Evolutionary conservation across 345 rosid species (phyloP), one percentile per base, ranked within the genome.

Genomic region (Microcos paniculata): DNA sequence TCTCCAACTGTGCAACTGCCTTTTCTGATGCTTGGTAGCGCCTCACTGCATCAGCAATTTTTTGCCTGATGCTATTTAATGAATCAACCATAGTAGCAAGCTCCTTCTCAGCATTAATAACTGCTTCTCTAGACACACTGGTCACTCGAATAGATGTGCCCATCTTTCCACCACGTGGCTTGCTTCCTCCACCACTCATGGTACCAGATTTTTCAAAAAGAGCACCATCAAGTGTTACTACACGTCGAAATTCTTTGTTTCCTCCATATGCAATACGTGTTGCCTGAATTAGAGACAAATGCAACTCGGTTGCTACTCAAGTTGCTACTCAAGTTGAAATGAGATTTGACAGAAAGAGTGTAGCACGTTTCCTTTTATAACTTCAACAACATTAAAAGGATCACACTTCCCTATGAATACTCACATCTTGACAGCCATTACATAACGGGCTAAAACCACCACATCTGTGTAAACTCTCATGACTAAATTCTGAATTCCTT

Each of bases 121-220:
- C 87, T 71, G 81, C 85, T 85, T 93, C 99, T 6, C 80, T 83
- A 66, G 98, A 90, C 67, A 93, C 94, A 73, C 88, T 93, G 26
- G 89, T 62, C 45, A 90, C 86, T 76, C 94, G 93, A 87, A 95
- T 84, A 79, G 92, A 90, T 68, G 99, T 90, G 23, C 99, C 99
- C 92, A 95, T 95, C 88, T 88, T 95, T 61, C 99, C 98, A 62
- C 98, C 98, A 42, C 94, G 92, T 65, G 98, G 98, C 87, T 88
- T 93, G 79, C 87, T 79, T 86, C 99, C 99, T 26, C 99, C 99
- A 58, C 99, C 99, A 79, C 93, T 96, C 98, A 96, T 93, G 12
- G 99, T 96, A 73, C 99, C 99, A 80, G 97, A 92, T 82, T 88
- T 90, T 87, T 93, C 98, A 76, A 96, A 92, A 75, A 96, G 96